These are phyloP conservation scores for Novymonas esmeraldas DNA, from an alignment of 208 protist species.

Conservation along the genomic window DNA sequence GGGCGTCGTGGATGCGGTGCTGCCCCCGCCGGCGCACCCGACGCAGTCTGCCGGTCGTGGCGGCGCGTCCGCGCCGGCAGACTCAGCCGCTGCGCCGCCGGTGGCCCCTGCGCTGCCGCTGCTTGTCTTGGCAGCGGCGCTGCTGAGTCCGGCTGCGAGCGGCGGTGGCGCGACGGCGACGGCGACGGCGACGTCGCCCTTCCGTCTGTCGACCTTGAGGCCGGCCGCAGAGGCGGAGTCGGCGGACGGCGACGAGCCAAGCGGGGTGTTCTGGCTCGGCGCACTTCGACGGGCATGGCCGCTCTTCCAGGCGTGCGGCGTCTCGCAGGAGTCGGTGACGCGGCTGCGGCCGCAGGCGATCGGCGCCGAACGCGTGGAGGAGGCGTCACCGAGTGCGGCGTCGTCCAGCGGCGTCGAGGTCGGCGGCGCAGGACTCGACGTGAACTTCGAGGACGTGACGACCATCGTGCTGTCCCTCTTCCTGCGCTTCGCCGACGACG, in stretches of 20 bases:
- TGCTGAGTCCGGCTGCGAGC: conserved; percentile 47
- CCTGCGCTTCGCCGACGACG: conserved; percentile 20
- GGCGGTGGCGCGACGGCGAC: neutral
- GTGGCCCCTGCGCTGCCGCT: conserved; percentile 26
- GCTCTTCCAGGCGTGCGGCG: conserved; percentile 4
- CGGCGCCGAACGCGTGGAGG: neutral
- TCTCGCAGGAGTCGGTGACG: neutral
- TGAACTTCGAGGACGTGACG: conserved; percentile 10
- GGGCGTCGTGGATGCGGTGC: conserved; percentile 58
- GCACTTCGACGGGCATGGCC: conserved; percentile 21
- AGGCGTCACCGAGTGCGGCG: neutral
- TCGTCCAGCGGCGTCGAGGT: neutral
- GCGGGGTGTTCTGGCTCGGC: conserved; percentile 2
- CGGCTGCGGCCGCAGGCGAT: neutral
- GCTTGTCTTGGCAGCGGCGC: conserved; percentile 50
- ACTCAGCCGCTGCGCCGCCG: neutral
- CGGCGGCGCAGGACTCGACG: neutral
- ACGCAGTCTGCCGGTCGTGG: too few species aligned
- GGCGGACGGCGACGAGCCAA: neutral
- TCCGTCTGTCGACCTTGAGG: neutral
- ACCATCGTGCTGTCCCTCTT: conserved; percentile 23
- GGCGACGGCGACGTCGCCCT: neutral
- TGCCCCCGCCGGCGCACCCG: conserved; percentile 27
- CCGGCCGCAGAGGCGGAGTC: neutral
- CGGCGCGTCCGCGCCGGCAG: too few species aligned